phyloP scores from a whole-genome alignment of 768 basidiomycete species.

The Gloeophyllum trabeum region DNA sequence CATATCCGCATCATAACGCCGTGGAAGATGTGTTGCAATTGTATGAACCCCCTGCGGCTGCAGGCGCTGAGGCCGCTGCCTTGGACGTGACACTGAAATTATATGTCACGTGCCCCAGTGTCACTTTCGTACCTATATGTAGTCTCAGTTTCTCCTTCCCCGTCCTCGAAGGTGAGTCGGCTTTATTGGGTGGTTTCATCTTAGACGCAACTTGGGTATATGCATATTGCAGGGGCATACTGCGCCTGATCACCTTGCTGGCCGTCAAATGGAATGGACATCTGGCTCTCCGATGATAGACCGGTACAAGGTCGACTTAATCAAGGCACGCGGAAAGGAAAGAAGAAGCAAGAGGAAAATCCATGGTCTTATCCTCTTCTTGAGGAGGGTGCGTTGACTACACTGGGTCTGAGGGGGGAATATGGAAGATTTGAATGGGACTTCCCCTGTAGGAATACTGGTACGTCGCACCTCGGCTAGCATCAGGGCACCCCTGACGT shows the following conservation, averaged over 20 bases:
- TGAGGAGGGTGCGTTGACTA: constrained; percentile 42
- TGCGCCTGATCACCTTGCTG: too few relatives aligned
- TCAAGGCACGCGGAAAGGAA: constrained; percentile 7
- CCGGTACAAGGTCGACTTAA: constrained; percentile 4
- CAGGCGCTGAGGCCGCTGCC: not conserved
- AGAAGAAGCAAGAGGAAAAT: constrained; percentile 13
- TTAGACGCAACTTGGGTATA: too few relatives aligned
- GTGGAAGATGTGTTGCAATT: too few relatives aligned
- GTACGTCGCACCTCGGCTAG: not conserved
- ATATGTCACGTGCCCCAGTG: too few relatives aligned
- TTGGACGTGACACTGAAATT: too few relatives aligned
- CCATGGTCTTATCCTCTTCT: constrained; percentile 38
- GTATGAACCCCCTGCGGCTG: too few relatives aligned
- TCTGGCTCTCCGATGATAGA: constrained; percentile 52
- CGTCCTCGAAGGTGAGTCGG: too few relatives aligned
- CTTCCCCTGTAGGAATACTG: constrained; percentile 21
- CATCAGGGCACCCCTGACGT: not conserved
- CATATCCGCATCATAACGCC: constrained; percentile 41
- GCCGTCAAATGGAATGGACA: constrained; percentile 72
- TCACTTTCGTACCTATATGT: too few relatives aligned
- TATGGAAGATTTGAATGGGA: constrained; percentile 42
- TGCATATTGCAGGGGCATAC: too few relatives aligned
- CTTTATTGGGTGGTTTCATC: too few relatives aligned
- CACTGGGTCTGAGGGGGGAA: constrained; percentile 39
- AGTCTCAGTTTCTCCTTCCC: too few relatives aligned